Conservation (phyloP, 176 grass and related monocot species). For the Eleusine coracana region DNA sequence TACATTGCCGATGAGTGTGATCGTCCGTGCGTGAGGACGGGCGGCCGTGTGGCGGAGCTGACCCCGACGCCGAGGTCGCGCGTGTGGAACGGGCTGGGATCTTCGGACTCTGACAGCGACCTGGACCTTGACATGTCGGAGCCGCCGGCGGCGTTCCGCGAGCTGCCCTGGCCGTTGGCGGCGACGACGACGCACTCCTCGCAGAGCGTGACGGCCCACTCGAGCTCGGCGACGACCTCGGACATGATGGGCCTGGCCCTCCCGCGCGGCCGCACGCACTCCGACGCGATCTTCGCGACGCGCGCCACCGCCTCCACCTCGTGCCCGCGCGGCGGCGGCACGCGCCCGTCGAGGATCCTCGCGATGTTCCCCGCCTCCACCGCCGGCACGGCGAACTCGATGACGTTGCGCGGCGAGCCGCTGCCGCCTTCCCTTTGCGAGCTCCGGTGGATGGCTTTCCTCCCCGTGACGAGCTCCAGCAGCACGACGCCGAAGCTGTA, state of each 20-base stretch:
- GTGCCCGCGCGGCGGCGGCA: slow-evolving; percentile 41
- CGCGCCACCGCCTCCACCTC: slow-evolving; percentile 66
- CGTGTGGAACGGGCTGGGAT: slow-evolving; percentile 44
- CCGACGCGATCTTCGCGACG: slow-evolving; percentile 56
- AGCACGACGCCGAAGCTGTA: slow-evolving; percentile 97
- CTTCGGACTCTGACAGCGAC: slow-evolving; percentile 55
- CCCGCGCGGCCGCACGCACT: slow-evolving; percentile 67
- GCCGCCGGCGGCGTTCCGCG: slow-evolving; percentile 24
- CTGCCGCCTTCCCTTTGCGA: slow-evolving; percentile 52
- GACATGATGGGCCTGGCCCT: slow-evolving; percentile 67
- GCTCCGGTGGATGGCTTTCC: slow-evolving; percentile 72
- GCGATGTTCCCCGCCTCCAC: slow-evolving; percentile 41
- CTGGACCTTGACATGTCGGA: slow-evolving; percentile 51
- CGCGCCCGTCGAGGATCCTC: slow-evolving; percentile 54
- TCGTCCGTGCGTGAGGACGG: slow-evolving; percentile 22
- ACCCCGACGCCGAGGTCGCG: slow-evolving; percentile 13
- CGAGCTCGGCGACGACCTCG: slow-evolving; percentile 71
- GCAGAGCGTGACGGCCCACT: slow-evolving; percentile 70
- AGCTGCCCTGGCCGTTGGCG: slow-evolving; percentile 29
- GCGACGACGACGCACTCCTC: slow-evolving; percentile 23
- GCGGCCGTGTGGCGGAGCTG: slow-evolving; percentile 12
- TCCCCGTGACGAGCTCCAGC: slow-evolving; percentile 81
- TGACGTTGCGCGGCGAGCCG: slow-evolving; percentile 66
- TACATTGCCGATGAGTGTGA: slow-evolving; percentile 48
- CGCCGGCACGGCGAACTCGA: slow-evolving; percentile 72